Percentiles rank a stretch among this genome's conserved stretches.
These are phyloP conservation scores for Helotiales sp. DNA, from an alignment of 2,329 filamentous ascomycete genomes.

Conservation along the genomic window DNA sequence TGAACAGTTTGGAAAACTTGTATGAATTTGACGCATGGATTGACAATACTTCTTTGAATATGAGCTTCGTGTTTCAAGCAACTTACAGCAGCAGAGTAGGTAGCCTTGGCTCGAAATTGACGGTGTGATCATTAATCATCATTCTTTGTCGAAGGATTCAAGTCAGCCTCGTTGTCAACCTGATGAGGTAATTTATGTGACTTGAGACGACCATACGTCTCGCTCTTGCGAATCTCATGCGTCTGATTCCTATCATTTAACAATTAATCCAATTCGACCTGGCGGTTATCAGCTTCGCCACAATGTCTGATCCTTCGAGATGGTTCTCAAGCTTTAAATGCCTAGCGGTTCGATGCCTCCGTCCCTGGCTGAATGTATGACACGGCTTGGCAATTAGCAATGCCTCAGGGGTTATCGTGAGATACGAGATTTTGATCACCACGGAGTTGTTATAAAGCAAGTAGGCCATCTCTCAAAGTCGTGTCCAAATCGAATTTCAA, in stretches of 20 bases:
- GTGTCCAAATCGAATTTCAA: too few relatives aligned
- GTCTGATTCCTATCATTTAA: neutral
- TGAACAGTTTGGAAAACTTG: constrained; percentile 13
- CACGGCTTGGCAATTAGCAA: constrained; percentile 4
- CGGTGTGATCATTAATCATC: neutral
- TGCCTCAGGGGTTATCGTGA: neutral
- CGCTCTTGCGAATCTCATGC: neutral
- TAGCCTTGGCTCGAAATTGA: neutral
- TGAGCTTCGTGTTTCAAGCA: constrained; percentile 16
- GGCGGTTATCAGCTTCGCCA: constrained; percentile 2
- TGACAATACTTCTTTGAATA: constrained; percentile 25
- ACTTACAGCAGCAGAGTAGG: neutral
- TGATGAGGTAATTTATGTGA: constrained; percentile 3
- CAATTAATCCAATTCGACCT: neutral
- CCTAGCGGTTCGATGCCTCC: neutral
- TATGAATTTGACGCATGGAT: constrained; percentile 26
- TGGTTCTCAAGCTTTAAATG: neutral
- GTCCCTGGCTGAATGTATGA: constrained; percentile 2
- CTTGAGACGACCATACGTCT: neutral
- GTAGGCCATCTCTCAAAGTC: neutral
- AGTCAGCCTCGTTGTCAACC: neutral
- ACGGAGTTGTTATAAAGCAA: neutral
- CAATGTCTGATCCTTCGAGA: constrained; percentile 4
- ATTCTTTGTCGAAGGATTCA: neutral
- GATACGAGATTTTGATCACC: neutral